Evolutionary conservation across 805 yeast genomes (phyloP), one percentile per base, ranked within the genome.

Genomic region (Saturnispora gosingensis): DNA sequence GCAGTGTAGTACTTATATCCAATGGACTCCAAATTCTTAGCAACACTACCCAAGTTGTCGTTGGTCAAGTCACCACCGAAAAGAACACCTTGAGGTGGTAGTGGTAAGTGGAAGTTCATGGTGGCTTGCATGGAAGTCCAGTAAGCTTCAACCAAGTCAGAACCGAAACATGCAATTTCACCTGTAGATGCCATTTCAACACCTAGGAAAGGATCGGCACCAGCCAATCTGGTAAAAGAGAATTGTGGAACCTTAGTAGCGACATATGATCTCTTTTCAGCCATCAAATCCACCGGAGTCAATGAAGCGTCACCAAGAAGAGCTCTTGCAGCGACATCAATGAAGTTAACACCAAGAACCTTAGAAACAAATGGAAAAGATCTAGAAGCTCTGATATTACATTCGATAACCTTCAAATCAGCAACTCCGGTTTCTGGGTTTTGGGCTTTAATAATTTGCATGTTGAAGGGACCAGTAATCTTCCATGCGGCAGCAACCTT

Each of bases 151-250:
- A 77, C 62, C 56, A 85, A 68, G 69, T 88, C 84, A 56, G 75
- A 75, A 61, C 99, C 99, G 67, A 93, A 93, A 67, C 97, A 87
- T 30, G 99, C 99, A 67, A 93, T 86, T 73, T 93, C 99, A 70
- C 99, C 99, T 49, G 99, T 93, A 11, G 98, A 90, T 6, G 98
- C 84, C 99, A 93, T 93, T 74, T 93, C 99, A 59, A 93, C 99
- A 58, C 99, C 99, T 66, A 93, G 77, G 78, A 87, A 90, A 57
- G 99, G 99, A 70, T 93, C 99, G 48, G 99, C 99, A 59, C 99
- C 99, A 18, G 98, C 97, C 64, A 93, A 77, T 74, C 99, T 83
- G 39, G 98, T 90, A 76, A 93, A 93, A 7, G 98, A 91, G 72
- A 93, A 93, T 74, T 93, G 99, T 46, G 99, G 99, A 51, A 91